These are phyloP conservation scores for Exophiala calicioides DNA, from an alignment of 2,329 filamentous ascomycete genomes.

Conservation along the genomic window DNA sequence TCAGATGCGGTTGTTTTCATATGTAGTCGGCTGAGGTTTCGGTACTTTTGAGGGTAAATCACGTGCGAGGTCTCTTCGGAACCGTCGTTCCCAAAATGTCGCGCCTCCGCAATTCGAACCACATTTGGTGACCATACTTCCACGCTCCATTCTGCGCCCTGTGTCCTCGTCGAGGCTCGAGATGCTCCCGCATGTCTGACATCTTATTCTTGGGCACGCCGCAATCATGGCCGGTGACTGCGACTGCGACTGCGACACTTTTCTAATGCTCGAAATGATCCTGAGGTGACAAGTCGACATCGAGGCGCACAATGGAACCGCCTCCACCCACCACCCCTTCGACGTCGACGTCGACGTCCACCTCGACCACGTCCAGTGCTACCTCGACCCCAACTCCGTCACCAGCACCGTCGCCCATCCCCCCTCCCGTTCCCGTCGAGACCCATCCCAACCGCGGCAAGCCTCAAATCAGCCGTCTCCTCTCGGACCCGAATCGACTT, in stretches of 20 bases:
- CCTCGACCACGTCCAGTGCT: slow-evolving; percentile 19
- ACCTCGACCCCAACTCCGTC: slow-evolving; percentile 27
- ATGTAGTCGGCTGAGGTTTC: no score
- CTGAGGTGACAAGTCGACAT: slow-evolving; percentile 20
- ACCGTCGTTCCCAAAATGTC: no score
- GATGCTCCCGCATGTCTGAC: no score
- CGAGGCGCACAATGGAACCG: slow-evolving; percentile 31
- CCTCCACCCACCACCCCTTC: slow-evolving; percentile 16
- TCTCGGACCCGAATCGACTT: slow-evolving; percentile 66
- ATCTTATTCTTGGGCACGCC: no score
- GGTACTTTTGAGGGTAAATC: no score
- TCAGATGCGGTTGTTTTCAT: no score
- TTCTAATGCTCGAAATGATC: slow-evolving; percentile 18
- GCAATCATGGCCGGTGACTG: no score
- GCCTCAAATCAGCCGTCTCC: slow-evolving; percentile 39
- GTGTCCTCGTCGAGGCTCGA: no score
- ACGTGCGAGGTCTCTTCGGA: no score
- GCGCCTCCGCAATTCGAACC: no score
- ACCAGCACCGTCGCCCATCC: slow-evolving; percentile 38
- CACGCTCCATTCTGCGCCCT: no score
- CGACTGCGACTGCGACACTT: neutral
- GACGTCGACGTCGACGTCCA: slow-evolving; percentile 1
- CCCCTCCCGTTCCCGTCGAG: slow-evolving; percentile 49
- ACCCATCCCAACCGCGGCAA: slow-evolving; percentile 46
- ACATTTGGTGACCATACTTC: no score